Percentiles rank a stretch among this genome's conserved stretches.
Conservation (phyloP, 352 stramenopile species). For the Phytophthora foliorum region DNA sequence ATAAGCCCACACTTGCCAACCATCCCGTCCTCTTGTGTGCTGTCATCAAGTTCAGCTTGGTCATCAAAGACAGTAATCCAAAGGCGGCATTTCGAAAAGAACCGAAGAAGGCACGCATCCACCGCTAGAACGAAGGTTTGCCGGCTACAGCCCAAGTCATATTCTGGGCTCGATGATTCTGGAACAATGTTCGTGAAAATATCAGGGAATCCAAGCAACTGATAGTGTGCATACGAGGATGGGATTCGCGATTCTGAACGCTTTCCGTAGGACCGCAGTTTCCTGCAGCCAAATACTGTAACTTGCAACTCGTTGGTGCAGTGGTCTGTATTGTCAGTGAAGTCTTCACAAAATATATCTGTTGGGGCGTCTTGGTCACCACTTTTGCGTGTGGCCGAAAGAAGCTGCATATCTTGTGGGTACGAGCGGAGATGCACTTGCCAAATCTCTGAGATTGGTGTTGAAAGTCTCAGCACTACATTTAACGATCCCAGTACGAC, state of each 20-base stretch:
- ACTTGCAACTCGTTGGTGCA: slow-evolving; percentile 75
- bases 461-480: slow-evolving; percentile 87
- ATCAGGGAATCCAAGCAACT: slow-evolving; percentile 91
- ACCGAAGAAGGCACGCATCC: slow-evolving; percentile 80
- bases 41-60: slow-evolving; percentile 49
- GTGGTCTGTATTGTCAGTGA: slow-evolving; percentile 20
- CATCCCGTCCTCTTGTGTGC: slow-evolving; percentile 57
- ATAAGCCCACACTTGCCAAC: slow-evolving; percentile 81
- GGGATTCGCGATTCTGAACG: slow-evolving; percentile 52
- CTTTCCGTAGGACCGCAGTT: slow-evolving; percentile 58
- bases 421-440: slow-evolving; percentile 90
- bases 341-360: slow-evolving; percentile 37
- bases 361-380: background rate
- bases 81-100: slow-evolving; percentile 84
- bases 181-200: slow-evolving; percentile 90
- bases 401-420: slow-evolving; percentile 81
- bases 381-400: slow-evolving; percentile 37
- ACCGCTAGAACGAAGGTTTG: slow-evolving; percentile 80
- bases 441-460: slow-evolving; percentile 93
- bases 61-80: slow-evolving; percentile 92
- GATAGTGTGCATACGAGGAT: slow-evolving; percentile 91
- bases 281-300: slow-evolving; percentile 71
- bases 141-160: slow-evolving; percentile 68
- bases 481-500: slow-evolving; percentile 76
- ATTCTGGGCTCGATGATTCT: slow-evolving; percentile 72